Conservation (phyloP, 2,329 filamentous ascomycete species). For the Cordyceps cicadae region DNA sequence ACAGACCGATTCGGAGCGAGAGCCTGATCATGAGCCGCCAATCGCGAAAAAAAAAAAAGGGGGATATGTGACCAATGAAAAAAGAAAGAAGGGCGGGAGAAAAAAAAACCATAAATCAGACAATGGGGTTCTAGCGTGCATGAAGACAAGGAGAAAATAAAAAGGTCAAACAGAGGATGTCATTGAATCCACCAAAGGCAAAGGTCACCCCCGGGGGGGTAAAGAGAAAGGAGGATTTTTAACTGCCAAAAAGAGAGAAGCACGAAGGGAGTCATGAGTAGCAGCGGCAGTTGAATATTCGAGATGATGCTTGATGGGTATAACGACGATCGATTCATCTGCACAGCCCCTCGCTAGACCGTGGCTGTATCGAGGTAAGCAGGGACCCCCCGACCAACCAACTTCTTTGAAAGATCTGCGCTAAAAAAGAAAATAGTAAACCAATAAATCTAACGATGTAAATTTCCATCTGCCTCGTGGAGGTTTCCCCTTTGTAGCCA, state of each 20-base stretch:
- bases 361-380: too few species aligned
- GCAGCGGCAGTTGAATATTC: background rate
- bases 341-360: too few species aligned
- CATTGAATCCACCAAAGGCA: background rate
- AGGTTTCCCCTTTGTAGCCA: background rate
- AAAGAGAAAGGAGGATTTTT: background rate
- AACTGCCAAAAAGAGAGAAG: background rate
- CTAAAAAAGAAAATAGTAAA: background rate
- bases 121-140: background rate
- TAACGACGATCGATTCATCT: background rate
- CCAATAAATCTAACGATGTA: background rate
- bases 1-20: background rate
- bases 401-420: background rate
- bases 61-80: background rate
- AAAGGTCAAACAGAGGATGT: background rate
- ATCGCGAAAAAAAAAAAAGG: background rate
- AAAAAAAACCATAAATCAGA: background rate
- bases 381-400: background rate
- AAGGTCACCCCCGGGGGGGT: background rate
- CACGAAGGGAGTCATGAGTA: constrained; percentile 1
- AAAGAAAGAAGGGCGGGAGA: background rate
- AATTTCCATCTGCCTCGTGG: background rate
- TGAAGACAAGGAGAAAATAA: background rate
- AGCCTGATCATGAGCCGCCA: background rate
- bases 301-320: background rate